These are phyloP conservation scores for Cardamine resedifolia DNA, from an alignment of 345 rosid species.

Conservation along the genomic window DNA sequence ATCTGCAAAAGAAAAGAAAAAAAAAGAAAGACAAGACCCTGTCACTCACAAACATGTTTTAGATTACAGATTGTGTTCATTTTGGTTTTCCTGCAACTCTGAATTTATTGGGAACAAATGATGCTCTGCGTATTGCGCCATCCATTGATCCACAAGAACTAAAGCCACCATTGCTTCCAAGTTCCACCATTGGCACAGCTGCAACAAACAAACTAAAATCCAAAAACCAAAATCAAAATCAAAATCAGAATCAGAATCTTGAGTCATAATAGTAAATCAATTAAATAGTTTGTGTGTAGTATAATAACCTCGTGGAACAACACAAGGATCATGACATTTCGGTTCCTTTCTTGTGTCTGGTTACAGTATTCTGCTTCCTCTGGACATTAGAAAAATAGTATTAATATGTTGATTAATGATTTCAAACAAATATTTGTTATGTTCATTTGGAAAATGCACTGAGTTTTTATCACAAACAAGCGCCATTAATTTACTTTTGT, in stretches of 20 bases:
- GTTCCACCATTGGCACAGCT: conserved; percentile 93
- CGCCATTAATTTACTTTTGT: no score
- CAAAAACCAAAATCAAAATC: conserved; percentile 7
- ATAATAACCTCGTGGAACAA: conserved; percentile 74
- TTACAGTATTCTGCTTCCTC: no score
- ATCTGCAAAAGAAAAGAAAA: background rate
- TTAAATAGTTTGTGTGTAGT: background rate
- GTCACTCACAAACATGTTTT: conserved; percentile 7
- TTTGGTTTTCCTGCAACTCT: conserved; percentile 52
- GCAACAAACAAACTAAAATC: conserved; percentile 22
- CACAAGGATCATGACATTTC: conserved; percentile 74
- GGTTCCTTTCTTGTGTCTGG: no score
- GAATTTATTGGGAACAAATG: conserved; percentile 62
- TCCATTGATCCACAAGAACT: conserved; percentile 76
- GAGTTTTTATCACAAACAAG: no score
- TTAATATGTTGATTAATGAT: no score
- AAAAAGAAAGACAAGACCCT: no score
- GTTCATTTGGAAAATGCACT: no score
- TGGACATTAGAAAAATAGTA: no score
- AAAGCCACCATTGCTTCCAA: conserved; percentile 93
- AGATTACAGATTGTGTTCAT: background rate
- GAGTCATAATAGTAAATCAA: background rate
- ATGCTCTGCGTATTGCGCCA: conserved; percentile 77
- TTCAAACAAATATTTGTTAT: no score
- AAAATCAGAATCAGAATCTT: conserved; percentile 3